Evolutionary conservation across 495 filamentous ascomycete species (phyloP).

Genomic region (Neurospora tetraspora): DNA sequence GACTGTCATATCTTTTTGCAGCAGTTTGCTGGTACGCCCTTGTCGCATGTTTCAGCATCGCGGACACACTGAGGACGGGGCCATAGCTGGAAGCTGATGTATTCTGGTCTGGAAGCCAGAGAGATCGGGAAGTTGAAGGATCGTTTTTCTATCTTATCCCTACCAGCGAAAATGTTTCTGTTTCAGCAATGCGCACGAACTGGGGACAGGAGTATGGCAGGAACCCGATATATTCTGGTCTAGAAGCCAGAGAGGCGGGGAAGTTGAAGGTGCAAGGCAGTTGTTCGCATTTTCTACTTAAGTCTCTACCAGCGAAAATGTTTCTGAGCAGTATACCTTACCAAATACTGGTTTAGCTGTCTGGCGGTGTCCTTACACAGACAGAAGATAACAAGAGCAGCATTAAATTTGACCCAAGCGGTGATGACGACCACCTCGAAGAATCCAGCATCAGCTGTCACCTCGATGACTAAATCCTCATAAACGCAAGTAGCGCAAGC

Average conservation of each 20-base stretch:
- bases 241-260: neutral
- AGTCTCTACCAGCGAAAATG: neutral
- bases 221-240: neutral
- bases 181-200: neutral
- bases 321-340: neutral
- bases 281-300: neutral
- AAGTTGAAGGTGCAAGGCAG: neutral
- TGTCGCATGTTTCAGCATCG: neutral
- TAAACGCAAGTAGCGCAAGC: neutral
- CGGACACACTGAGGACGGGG: neutral
- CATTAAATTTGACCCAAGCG: neutral
- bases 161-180: neutral
- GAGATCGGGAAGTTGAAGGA: neutral
- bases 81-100: neutral
- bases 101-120: neutral
- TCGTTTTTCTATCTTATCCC: neutral
- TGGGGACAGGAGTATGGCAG: neutral
- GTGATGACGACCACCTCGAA: neutral
- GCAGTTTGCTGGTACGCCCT: neutral
- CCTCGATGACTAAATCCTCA: neutral
- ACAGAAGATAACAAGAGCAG: neutral
- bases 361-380: neutral
- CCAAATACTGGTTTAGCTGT: neutral
- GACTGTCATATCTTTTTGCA: neutral
- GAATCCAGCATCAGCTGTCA: neutral